Percentiles rank a stretch among this genome's conserved stretches.
Conservation (phyloP, 345 rosid species). For the Murraya koenigii region DNA sequence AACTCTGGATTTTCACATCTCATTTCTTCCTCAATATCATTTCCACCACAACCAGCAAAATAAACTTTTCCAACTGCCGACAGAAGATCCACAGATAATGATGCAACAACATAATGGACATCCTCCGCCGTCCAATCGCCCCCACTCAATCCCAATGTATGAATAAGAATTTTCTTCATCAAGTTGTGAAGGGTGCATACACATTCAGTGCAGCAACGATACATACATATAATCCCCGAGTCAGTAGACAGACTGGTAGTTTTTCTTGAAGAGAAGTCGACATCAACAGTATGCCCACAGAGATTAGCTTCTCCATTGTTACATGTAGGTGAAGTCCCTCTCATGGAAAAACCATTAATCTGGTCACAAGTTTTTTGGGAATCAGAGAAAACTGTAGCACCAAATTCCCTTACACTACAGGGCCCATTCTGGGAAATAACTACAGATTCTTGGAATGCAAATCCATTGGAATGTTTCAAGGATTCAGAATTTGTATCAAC, state of each 20-base stretch:
- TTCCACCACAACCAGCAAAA: constrained; percentile 24
- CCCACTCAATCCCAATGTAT: constrained; percentile 36
- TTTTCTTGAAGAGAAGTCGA: constrained; percentile 18
- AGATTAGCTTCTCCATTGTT: constrained; percentile 17
- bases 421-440: constrained; percentile 25
- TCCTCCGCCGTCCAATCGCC: constrained; percentile 49
- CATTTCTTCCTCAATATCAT: constrained; percentile 26
- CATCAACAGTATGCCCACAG: constrained; percentile 18
- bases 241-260: constrained; percentile 25
- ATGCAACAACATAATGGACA: constrained; percentile 65
- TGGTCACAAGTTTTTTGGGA: constrained; percentile 15
- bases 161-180: constrained; percentile 50
- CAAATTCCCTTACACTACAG: constrained; percentile 19
- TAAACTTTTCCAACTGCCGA: constrained; percentile 53
- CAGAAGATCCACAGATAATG: constrained; percentile 64
- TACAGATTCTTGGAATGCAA: constrained; percentile 16
- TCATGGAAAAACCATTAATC: constrained; percentile 21
- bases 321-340: constrained; percentile 5
- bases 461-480: constrained; percentile 25
- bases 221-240: constrained; percentile 44
- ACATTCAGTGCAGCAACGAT: constrained; percentile 70
- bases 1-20: constrained; percentile 21
- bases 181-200: constrained; percentile 40
- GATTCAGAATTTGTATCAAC: constrained; percentile 27
- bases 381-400: constrained; percentile 13